Conservation (phyloP, 306 rosid genomes). For the Mimosa bimucronata region DNA sequence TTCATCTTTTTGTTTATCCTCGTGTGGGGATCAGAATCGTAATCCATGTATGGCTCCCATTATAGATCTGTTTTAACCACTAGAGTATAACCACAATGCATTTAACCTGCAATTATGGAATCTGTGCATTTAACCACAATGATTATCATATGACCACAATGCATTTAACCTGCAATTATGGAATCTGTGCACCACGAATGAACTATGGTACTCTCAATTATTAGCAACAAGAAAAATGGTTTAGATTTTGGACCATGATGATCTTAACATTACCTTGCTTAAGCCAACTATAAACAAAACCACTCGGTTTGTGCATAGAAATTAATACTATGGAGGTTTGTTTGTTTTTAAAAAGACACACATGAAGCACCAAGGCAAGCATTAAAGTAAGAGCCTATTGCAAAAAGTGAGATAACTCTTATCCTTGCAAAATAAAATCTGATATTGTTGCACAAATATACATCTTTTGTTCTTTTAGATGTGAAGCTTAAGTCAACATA, state of each 20-base stretch:
- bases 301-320: neutral
- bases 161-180: conserved; percentile 1
- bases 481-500: conserved; percentile 16
- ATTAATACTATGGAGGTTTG: neutral
- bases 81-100: too few species aligned
- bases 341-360: conserved; percentile 2
- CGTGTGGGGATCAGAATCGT: too few species aligned
- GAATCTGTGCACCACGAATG: neutral
- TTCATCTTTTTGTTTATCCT: too few species aligned
- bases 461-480: neutral
- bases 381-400: neutral
- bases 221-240: neutral
- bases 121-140: too few species aligned
- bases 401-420: conserved; percentile 3
- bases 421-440: conserved; percentile 21
- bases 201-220: neutral
- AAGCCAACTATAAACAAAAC: neutral
- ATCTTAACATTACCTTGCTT: conserved; percentile 1
- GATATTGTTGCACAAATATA: neutral
- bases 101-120: too few species aligned
- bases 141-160: neutral
- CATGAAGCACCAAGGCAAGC: neutral
- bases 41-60: too few species aligned
- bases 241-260: neutral
- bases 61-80: too few species aligned